Evolutionary conservation across 495 filamentous ascomycete species (phyloP), one percentile per base, ranked within the genome.

Genomic region (Friedmanniomyces endolithicus): DNA sequence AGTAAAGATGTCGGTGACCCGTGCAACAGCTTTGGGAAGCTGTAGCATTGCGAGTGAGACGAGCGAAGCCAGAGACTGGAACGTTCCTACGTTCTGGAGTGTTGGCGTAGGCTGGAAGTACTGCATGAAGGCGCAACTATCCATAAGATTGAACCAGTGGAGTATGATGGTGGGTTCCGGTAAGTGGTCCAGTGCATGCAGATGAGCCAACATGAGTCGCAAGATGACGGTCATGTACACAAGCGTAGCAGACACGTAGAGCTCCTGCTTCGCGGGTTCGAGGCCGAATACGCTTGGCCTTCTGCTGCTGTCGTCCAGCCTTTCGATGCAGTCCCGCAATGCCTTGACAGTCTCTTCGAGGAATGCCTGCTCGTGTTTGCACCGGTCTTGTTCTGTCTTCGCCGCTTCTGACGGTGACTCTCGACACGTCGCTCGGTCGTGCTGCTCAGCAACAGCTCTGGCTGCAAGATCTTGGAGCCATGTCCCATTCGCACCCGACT

Each of bases 21-120:
- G 27, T 67, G 61, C 22, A 63, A 75, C 55, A 20, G 70, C 63
- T 17, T 57, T 50, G 2, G 80, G 74, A n/a, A 86, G 71, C 57
- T 86, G 86, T 24, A 97, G 69, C 22, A 94, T 75, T 3, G 80
- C 75, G 8, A 95, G 65, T 0, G 88, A 94, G 31, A 85, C 77
- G 9, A 85, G 72, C n/a, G 81, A 80, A 8, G 80, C 74, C 53
- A 94, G 72, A 16, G 78, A 75, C 57, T 84, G 81, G 9, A 92
- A 65, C 0, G 84, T 78, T 2, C 20, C 35, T 1, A 49, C 37
- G 20, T 56, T 27, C 20, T 16, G 41, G 17, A 52, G 12, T 11
- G 57, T 29, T 33, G 52, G 4, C 16, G 57, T 39, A 3, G 34
- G n/a, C 24, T 50, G 49, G 12, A 62, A 27, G 17, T 68, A 63